Evolutionary conservation across 441 rosid species (phyloP).

Genomic region (Biscutella laevigata): DNA sequence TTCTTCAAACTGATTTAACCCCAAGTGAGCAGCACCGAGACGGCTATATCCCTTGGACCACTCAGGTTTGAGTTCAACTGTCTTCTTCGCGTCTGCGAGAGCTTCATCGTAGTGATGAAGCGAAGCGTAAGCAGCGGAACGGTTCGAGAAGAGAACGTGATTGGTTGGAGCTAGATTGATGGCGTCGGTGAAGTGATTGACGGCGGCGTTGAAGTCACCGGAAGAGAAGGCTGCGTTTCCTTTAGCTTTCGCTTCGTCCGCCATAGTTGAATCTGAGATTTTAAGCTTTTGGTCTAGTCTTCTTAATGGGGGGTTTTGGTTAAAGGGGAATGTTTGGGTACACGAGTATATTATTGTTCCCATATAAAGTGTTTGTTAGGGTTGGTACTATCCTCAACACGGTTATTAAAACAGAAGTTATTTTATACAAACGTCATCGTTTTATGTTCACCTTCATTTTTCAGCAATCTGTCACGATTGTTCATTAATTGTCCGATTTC

Average conservation of each 20-base stretch:
- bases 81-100: slow-evolving; percentile 67
- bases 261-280: slow-evolving; percentile 47
- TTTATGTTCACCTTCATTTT: too few species aligned
- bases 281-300: background rate
- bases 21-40: slow-evolving; percentile 83
- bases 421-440: background rate
- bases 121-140: slow-evolving; percentile 90
- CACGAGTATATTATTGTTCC: background rate
- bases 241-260: slow-evolving; percentile 88
- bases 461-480: too few species aligned
- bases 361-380: background rate
- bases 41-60: slow-evolving; percentile 96
- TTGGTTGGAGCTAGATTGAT: slow-evolving; percentile 59
- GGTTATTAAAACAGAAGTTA: background rate
- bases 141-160: slow-evolving; percentile 90
- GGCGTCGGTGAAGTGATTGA: slow-evolving; percentile 71
- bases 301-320: slow-evolving; percentile 16
- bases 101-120: slow-evolving; percentile 60
- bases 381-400: background rate
- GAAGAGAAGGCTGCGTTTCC: slow-evolving; percentile 94
- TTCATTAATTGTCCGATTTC: too few species aligned
- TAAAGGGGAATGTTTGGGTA: background rate
- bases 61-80: slow-evolving; percentile 81
- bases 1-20: slow-evolving; percentile 46
- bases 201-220: slow-evolving; percentile 61